Evolutionary conservation across 2,329 filamentous ascomycete genomes (phyloP).

Genomic region (Nectriaceae sp.): DNA sequence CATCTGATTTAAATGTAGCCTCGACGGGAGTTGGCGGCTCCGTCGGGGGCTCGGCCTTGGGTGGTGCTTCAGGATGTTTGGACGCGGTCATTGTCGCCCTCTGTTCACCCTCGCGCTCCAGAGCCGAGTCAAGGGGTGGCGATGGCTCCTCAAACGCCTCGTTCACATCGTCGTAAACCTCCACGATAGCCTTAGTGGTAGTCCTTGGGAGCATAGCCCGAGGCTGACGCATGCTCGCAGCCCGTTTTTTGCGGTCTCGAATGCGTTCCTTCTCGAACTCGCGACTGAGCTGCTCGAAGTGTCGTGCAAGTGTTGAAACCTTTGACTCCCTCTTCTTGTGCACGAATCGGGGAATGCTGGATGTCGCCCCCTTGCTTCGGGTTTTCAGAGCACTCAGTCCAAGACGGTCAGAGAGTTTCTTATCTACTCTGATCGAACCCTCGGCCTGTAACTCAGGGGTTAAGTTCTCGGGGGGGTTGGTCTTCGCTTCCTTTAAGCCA

Average conservation of each 20-base stretch:
- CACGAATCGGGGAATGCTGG: constrained; percentile 86
- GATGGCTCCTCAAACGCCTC: constrained; percentile 86
- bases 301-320: constrained; percentile 88
- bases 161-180: constrained; percentile 91
- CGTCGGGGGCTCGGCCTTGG: constrained; percentile 16
- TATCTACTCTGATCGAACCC: constrained; percentile 59
- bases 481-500: constrained; percentile 36
- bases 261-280: constrained; percentile 96
- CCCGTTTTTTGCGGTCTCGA: constrained; percentile 78
- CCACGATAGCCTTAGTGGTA: constrained; percentile 92
- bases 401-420: constrained; percentile 74
- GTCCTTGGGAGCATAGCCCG: constrained; percentile 82
- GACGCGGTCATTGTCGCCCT: constrained; percentile 23
- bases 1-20: constrained; percentile 21
- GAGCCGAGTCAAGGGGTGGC: constrained; percentile 45
- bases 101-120: constrained; percentile 35
- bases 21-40: constrained; percentile 27
- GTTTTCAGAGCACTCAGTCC: constrained; percentile 66
- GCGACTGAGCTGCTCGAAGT: constrained; percentile 94
- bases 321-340: constrained; percentile 73
- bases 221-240: constrained; percentile 72
- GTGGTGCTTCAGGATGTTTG: constrained; percentile 30
- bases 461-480: constrained; percentile 25
- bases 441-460: constrained; percentile 33
- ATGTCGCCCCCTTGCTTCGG: constrained; percentile 58